phyloP scores from a whole-genome alignment of 2,329 filamentous ascomycete species.

The Alternaria infectoria region DNA sequence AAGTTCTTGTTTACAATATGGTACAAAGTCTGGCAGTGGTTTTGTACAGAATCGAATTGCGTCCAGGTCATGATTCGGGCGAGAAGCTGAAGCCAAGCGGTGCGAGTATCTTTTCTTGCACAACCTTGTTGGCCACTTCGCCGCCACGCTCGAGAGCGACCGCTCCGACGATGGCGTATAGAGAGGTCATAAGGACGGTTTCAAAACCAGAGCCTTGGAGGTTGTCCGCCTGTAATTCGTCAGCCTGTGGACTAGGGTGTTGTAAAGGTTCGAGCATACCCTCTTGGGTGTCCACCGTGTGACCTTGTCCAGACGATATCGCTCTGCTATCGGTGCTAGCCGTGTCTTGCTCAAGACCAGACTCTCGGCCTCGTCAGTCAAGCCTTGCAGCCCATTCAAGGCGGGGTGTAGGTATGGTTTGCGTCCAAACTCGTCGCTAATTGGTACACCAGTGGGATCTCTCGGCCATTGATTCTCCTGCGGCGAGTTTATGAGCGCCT shows the following conservation, averaged over 20 bases:
- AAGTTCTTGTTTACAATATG: slow-evolving; percentile 16
- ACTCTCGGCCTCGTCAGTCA: slow-evolving; percentile 66
- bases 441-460: slow-evolving; percentile 22
- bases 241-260: not conserved
- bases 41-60: slow-evolving; percentile 11
- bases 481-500: slow-evolving; percentile 63
- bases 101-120: slow-evolving; percentile 76
- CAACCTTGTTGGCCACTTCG: slow-evolving; percentile 74
- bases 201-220: slow-evolving; percentile 75
- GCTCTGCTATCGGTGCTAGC: slow-evolving; percentile 70
- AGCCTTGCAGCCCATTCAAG: slow-evolving; percentile 74
- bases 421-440: slow-evolving; percentile 56
- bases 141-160: slow-evolving; percentile 87
- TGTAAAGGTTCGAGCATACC: slow-evolving; percentile 59
- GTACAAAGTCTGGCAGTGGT: slow-evolving; percentile 9
- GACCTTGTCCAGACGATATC: slow-evolving; percentile 75
- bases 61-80: slow-evolving; percentile 17
- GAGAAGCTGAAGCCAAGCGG: slow-evolving; percentile 48
- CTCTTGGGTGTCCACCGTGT: slow-evolving; percentile 87
- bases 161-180: slow-evolving; percentile 88
- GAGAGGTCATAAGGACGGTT: slow-evolving; percentile 74
- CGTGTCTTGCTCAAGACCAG: slow-evolving; percentile 69
- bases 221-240: slow-evolving; percentile 63
- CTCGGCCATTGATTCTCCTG: slow-evolving; percentile 37
- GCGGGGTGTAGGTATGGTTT: slow-evolving; percentile 73